Conservation (phyloP, 305 asterid genomes). For the Fraxinus xanthoxyloides region DNA sequence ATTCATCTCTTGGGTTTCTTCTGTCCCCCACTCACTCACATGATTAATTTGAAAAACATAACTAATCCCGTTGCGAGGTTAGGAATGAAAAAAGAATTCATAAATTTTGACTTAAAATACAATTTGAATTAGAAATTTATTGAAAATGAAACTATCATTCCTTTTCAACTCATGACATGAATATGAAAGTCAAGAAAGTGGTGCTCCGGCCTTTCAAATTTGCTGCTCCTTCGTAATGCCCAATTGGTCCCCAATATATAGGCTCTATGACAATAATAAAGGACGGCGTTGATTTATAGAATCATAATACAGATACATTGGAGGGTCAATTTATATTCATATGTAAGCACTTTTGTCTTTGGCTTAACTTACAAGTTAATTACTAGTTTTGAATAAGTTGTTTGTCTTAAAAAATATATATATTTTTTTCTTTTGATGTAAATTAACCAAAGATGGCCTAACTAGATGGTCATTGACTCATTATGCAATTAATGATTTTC, state of each 20-base stretch:
- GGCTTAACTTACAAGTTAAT: not conserved
- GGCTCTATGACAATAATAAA: not conserved
- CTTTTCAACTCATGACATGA: not conserved
- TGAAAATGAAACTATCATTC: not conserved
- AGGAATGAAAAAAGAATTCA: not conserved
- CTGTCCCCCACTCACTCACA: not conserved
- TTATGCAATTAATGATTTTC: not conserved
- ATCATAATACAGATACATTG: not conserved
- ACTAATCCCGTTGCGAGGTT: not conserved
- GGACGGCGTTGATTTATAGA: not conserved
- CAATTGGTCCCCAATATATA: not conserved
- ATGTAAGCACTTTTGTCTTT: not conserved
- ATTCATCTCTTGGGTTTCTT: not conserved
- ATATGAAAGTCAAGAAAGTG: not conserved
- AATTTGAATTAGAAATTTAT: not conserved
- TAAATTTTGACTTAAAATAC: not conserved
- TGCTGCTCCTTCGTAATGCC: not conserved
- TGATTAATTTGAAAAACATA: not conserved
- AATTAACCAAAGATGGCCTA: not conserved
- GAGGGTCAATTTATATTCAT: not conserved
- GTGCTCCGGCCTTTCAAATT: not conserved
- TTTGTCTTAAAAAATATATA: not conserved
- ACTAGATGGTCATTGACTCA: not conserved
- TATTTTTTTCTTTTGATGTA: not conserved
- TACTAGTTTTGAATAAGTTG: not conserved